Percentiles rank a stretch among this genome's conserved stretches.
Evolutionary conservation across 495 filamentous ascomycete genomes (phyloP).

Genomic region (Astrocystis sublimbata): DNA sequence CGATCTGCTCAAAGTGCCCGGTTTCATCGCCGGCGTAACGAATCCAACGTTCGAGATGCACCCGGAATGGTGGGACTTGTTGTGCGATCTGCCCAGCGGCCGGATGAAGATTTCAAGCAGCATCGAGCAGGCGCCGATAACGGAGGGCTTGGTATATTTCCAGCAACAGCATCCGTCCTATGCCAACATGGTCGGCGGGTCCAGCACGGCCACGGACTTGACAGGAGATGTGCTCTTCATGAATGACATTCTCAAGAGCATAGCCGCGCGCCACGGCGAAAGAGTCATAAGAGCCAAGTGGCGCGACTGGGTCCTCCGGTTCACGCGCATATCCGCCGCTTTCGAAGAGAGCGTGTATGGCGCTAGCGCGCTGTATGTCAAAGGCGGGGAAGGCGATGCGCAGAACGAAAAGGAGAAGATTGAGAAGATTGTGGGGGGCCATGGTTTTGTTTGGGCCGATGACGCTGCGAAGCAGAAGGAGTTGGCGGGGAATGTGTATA

Average conservation of each 20-base stretch:
- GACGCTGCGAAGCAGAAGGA: constrained; percentile 78
- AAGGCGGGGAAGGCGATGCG: too few species aligned
- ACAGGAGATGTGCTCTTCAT: constrained; percentile 92
- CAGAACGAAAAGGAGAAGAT: too few species aligned
- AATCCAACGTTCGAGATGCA: constrained; percentile 95
- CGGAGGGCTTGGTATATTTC: constrained; percentile 80
- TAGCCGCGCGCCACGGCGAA: constrained; percentile 84
- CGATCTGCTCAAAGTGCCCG: constrained; percentile 90
- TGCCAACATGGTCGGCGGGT: constrained; percentile 46
- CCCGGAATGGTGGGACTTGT: constrained; percentile 96
- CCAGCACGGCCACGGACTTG: constrained; percentile 56
- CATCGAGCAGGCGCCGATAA: constrained; percentile 74
- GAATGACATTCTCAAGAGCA: constrained; percentile 77
- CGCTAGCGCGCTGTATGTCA: constrained; percentile 84
- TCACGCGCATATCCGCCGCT: constrained; percentile 86
- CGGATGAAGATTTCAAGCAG: constrained; percentile 88
- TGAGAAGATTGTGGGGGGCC: constrained; percentile 65
- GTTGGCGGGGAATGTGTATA: constrained; percentile 81
- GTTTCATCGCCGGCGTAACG: constrained; percentile 97
- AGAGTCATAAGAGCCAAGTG: constrained; percentile 86
- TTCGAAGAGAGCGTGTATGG: constrained; percentile 97
- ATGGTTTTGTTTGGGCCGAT: constrained; percentile 94
- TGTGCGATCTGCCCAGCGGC: constrained; percentile 90
- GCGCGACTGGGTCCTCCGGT: constrained; percentile 85
- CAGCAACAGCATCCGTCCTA: constrained; percentile 72